Percentiles rank a stretch among this genome's conserved stretches.
Evolutionary conservation across 805 yeast species (phyloP).

Genomic region (Myxozyma lipomycoides): DNA sequence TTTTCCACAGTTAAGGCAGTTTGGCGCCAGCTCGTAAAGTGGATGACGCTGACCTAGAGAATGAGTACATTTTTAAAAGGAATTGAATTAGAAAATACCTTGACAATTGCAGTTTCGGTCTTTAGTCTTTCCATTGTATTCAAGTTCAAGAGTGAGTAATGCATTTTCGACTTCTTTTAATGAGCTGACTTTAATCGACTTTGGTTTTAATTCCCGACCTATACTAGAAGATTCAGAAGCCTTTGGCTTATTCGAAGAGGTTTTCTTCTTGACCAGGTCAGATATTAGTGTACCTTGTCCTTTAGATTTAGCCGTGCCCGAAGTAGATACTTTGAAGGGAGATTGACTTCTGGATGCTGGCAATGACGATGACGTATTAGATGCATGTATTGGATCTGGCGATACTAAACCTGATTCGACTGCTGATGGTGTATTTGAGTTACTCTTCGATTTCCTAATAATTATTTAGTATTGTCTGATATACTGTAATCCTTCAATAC

Average conservation of each 20-base stretch:
- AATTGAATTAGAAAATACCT: conserved; percentile 6
- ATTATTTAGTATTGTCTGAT: neutral
- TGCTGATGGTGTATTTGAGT: no score
- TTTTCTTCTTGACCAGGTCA: conserved; percentile 6
- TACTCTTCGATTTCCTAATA: no score
- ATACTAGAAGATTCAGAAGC: neutral
- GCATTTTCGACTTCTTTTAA: conserved; percentile 28
- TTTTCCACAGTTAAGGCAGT: conserved; percentile 91
- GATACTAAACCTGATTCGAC: neutral
- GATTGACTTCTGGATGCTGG: neutral
- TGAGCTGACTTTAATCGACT: conserved; percentile 15
- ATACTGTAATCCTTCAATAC: neutral
- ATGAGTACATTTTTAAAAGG: neutral
- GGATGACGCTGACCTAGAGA: conserved; percentile 56
- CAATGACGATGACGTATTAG: neutral
- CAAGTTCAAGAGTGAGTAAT: conserved; percentile 17
- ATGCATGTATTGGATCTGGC: neutral
- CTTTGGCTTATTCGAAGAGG: conserved; percentile 3
- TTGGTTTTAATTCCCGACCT: conserved; percentile 1
- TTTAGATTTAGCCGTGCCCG: conserved; percentile 4
- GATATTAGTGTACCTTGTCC: conserved; percentile 3
- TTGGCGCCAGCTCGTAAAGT: conserved; percentile 82
- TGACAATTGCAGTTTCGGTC: conserved; percentile 26
- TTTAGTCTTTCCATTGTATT: neutral
- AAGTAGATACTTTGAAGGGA: neutral